Percentiles rank a stretch among this genome's conserved stretches.
Evolutionary conservation across 2,329 filamentous ascomycete genomes (phyloP).

Genomic region (Microdochium trichocladiopsis): DNA sequence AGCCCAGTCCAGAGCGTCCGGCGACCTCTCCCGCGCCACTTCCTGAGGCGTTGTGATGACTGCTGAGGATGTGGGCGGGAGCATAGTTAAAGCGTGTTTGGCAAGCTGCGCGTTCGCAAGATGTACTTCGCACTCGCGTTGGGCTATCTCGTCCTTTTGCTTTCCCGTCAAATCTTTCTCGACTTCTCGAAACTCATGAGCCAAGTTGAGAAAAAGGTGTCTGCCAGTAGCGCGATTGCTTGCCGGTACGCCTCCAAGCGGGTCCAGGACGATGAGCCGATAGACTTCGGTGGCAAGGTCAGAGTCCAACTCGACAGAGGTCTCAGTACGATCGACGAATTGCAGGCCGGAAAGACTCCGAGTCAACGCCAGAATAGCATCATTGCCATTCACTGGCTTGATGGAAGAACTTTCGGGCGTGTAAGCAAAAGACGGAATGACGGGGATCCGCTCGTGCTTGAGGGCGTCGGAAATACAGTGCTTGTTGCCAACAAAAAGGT

Average conservation of each 20-base stretch:
- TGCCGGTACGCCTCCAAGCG: conserved; percentile 76
- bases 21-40: conserved; percentile 50
- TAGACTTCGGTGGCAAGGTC: conserved; percentile 50
- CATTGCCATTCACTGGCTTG: conserved; percentile 37
- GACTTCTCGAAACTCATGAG: conserved; percentile 76
- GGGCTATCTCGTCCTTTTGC: conserved; percentile 4
- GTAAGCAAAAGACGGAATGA: conserved; percentile 50
- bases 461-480: conserved; percentile 58
- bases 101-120: conserved; percentile 70
- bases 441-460: conserved; percentile 60
- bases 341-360: conserved; percentile 67
- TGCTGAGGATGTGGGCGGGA: conserved; percentile 80
- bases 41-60: conserved; percentile 83
- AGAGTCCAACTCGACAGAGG: conserved; percentile 22
- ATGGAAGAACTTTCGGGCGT: conserved; percentile 30
- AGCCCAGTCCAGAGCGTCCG: conserved; percentile 44
- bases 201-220: conserved; percentile 86
- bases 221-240: conserved; percentile 52
- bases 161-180: conserved; percentile 46
- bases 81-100: conserved; percentile 60
- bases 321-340: conserved; percentile 32
- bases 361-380: conserved; percentile 70
- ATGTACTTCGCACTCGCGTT: conserved; percentile 9
- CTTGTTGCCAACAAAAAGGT: conserved; percentile 33
- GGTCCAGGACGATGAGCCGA: conserved; percentile 82